Conservation (phyloP, 257 asterid species). For the Nicotiana undulata region DNA sequence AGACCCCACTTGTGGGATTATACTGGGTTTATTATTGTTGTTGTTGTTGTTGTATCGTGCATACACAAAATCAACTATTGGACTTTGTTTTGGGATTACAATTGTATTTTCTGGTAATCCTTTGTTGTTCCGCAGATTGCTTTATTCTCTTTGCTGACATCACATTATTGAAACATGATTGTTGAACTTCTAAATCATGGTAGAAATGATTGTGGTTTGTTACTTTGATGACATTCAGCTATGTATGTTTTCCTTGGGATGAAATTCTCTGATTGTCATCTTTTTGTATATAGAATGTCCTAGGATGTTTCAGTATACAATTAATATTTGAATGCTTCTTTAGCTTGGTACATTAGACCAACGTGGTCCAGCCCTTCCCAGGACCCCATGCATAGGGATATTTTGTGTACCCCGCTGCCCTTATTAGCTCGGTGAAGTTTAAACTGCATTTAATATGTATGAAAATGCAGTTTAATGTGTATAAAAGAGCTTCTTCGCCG, state of each 20-base stretch:
- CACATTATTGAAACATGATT: not conserved
- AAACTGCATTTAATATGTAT: not conserved
- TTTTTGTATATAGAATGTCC: not conserved
- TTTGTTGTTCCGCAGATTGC: not conserved
- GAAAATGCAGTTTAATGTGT: not conserved
- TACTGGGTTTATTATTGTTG: too few relatives aligned
- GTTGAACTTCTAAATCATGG: not conserved
- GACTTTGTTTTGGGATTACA: not conserved
- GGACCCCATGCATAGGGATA: not conserved
- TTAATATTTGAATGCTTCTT: not conserved
- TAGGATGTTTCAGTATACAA: not conserved
- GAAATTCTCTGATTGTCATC: not conserved
- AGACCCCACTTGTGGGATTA: too few relatives aligned
- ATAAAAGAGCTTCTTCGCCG: not conserved
- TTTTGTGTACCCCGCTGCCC: not conserved
- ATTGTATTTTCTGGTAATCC: not conserved
- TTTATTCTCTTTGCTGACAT: not conserved
- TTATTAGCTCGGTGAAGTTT: not conserved
- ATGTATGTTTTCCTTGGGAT: not conserved
- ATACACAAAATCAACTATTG: not conserved
- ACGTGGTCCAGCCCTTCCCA: not conserved
- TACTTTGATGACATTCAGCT: not conserved
- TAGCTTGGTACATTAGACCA: not conserved
- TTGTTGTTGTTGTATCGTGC: not conserved
- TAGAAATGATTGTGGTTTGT: not conserved